Conservation (phyloP, 768 basidiomycete genomes). For the Austroboletus festivus region DNA sequence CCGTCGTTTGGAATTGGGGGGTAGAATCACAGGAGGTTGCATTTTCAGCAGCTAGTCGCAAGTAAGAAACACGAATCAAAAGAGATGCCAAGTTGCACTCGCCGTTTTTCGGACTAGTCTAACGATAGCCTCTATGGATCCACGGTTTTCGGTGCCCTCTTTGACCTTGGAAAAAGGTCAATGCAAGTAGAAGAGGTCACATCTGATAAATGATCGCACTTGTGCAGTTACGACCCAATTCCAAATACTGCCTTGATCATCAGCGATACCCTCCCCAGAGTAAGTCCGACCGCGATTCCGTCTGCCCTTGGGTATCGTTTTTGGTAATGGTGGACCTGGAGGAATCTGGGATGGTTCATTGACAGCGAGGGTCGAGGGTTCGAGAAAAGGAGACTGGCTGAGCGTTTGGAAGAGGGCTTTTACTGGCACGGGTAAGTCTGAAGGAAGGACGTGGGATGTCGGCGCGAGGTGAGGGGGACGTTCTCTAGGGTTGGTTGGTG, state of each 20-base stretch:
- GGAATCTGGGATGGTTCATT: slow-evolving; percentile 47
- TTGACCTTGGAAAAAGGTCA: slow-evolving; percentile 54
- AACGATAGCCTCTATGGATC: slow-evolving; percentile 72
- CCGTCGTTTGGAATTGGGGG: slow-evolving; percentile 59
- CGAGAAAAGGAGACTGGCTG: slow-evolving; percentile 63
- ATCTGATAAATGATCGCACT: slow-evolving; percentile 34
- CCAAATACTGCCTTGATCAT: slow-evolving; percentile 63
- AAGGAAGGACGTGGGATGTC: slow-evolving; percentile 38
- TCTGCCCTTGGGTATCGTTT: slow-evolving; percentile 53
- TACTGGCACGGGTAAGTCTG: slow-evolving; percentile 49
- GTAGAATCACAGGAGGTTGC: slow-evolving; percentile 57
- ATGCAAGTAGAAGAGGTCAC: neutral
- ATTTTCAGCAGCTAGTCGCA: slow-evolving; percentile 51
- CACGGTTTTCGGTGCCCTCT: slow-evolving; percentile 78
- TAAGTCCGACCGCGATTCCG: slow-evolving; percentile 67
- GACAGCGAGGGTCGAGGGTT: slow-evolving; percentile 55
- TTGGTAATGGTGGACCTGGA: slow-evolving; percentile 60
- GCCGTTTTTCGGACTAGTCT: slow-evolving; percentile 69
- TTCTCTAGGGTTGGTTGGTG: slow-evolving; percentile 8
- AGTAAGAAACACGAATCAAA: slow-evolving; percentile 9
- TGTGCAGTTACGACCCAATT: slow-evolving; percentile 74
- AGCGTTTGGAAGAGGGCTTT: slow-evolving; percentile 57
- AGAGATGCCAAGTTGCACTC: slow-evolving; percentile 27
- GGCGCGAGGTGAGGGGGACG: slow-evolving; percentile 27
- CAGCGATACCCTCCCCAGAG: slow-evolving; percentile 56